Evolutionary conservation across 1,139 yeast species (phyloP).

Genomic region (Pneumocystis wakefieldiae): DNA sequence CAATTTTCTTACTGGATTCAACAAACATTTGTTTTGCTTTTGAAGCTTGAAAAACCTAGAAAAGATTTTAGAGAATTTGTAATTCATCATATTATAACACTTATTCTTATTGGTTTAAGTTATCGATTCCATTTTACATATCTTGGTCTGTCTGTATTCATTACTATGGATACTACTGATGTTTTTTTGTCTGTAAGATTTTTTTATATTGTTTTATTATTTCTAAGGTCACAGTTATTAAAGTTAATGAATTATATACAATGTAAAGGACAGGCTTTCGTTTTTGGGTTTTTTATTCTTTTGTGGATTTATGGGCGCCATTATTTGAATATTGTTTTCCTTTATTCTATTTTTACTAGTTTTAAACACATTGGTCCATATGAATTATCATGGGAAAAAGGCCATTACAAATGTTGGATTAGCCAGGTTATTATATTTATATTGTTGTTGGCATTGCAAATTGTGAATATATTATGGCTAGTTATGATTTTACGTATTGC

Average conservation of each 20-base stretch:
- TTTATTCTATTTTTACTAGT: slow-evolving; percentile 81
- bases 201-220: background rate
- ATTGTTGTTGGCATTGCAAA: slow-evolving; percentile 63
- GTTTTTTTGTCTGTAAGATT: slow-evolving; percentile 47
- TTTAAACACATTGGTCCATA: slow-evolving; percentile 38
- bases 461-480: slow-evolving; percentile 80
- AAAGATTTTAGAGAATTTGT: slow-evolving; percentile 84
- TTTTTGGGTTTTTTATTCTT: slow-evolving; percentile 49
- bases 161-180: slow-evolving; percentile 93
- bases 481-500: slow-evolving; percentile 65
- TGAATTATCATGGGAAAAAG: slow-evolving; percentile 68
- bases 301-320: slow-evolving; percentile 87
- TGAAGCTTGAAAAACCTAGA: slow-evolving; percentile 88
- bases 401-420: slow-evolving; percentile 91
- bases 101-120: slow-evolving; percentile 75
- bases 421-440: slow-evolving; percentile 78
- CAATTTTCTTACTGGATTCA: slow-evolving; percentile 98
- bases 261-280: slow-evolving; percentile 45
- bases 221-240: slow-evolving; percentile 28
- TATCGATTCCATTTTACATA: slow-evolving; percentile 91
- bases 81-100: slow-evolving; percentile 83
- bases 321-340: slow-evolving; percentile 58
- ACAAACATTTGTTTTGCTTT: slow-evolving; percentile 64
- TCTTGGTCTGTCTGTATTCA: slow-evolving; percentile 81
- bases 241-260: slow-evolving; percentile 75